Base-by-base conservation (phyloP, 192 early-diverging fungal species). In the Coemansia sp. region DNA sequence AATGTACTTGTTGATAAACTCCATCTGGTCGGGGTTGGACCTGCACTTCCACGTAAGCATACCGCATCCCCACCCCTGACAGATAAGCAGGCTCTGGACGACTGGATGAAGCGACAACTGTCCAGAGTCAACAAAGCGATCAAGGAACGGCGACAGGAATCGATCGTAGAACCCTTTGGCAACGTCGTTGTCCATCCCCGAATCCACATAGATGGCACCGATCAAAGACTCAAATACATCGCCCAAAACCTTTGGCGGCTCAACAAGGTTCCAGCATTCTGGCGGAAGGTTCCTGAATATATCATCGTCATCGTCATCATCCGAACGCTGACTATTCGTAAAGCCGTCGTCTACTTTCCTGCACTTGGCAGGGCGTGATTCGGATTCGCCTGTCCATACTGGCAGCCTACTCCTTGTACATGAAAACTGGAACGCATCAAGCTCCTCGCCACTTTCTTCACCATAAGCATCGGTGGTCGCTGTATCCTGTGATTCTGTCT, bases 211-310 rank as follows among this genome's bases (percentile, higher is more conserved):
- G 6, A 95, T 76, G 7, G 95, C 94, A 4, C 95, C 95, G 13
- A 94, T 41, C 41, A 95, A 84, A 41, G 91, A 89, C 74, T 98
- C 95, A n/a, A 95, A 83, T 1, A 95, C 69, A 79, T 98, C 95
- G 9, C 90, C 90, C 46, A 93, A 68, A 0, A 92, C 89, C 63
- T 98, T 98, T 22, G 95, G 95, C n/a, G 93, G 86, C 10, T 82
- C 79, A n/a, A 91, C 66, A 35, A 88, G 74, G 40, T 83, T 80
- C 94, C 93, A 93, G 64, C 89, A 95, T 58, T 93, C 89, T 10
- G 69, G 86, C 63, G 74, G 81, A 62, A 67, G 76, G 53, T 63
- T 63, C 38, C 54, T 71, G 50, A 70, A 82, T 10, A 82, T 11
- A 20, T 76, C 79, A 3, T n/a, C 14, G n/a, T 23, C 29, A 0